Conservation (phyloP, 345 rosid species). For the Eucalyptus tenuipes region DNA sequence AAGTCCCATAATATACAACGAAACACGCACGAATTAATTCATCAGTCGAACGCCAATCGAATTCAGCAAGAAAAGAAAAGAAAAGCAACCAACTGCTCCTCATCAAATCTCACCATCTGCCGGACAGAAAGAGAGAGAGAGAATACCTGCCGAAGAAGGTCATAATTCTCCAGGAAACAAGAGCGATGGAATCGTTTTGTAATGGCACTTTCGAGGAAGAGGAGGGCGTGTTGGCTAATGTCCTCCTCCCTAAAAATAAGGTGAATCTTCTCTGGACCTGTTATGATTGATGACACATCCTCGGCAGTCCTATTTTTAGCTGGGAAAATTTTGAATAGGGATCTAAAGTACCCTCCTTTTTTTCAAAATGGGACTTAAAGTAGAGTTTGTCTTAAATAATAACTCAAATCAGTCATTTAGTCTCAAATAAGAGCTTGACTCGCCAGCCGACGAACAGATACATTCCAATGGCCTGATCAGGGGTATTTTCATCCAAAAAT, state of each 20-base stretch:
- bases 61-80: not conserved
- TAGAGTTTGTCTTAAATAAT: too few relatives aligned
- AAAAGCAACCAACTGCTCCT: not conserved
- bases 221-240: not conserved
- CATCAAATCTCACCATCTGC: not conserved
- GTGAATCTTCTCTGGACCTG: not conserved
- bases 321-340: too few relatives aligned
- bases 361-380: fast-evolving
- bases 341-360: fast-evolving
- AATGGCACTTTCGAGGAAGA: not conserved
- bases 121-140: not conserved
- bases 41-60: not conserved
- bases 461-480: too few relatives aligned
- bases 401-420: too few relatives aligned
- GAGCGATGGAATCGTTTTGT: not conserved
- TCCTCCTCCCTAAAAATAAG: not conserved
- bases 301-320: not conserved
- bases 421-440: too few relatives aligned
- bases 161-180: not conserved
- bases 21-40: not conserved
- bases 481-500: too few relatives aligned
- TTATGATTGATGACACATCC: not conserved
- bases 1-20: not conserved
- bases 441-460: fast-evolving
- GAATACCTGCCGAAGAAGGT: not conserved